Evolutionary conservation across 257 asterid species (phyloP).

Genomic region (Solanum appendiculatum): DNA sequence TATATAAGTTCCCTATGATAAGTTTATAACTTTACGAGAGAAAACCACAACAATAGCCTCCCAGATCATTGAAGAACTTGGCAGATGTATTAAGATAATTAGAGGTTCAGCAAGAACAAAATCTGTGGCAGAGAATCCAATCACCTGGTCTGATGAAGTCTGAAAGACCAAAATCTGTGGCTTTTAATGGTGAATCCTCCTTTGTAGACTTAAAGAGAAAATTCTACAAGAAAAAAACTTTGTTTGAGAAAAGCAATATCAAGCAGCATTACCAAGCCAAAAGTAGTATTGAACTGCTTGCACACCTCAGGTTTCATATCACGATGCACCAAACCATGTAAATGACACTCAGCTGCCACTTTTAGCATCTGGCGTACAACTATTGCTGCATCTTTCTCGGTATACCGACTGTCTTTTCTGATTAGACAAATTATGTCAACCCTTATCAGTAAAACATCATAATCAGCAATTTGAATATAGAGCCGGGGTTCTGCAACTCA

Average conservation of each 20-base stretch:
- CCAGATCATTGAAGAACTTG: not conserved
- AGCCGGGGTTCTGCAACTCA: not conserved
- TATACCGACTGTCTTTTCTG: constrained; percentile 97
- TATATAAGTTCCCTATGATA: not conserved
- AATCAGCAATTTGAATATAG: not conserved
- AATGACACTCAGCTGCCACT: constrained; percentile 98
- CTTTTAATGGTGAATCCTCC: constrained; percentile 80
- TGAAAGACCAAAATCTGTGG: constrained; percentile 98
- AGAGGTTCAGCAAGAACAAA: not conserved
- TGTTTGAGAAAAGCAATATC: constrained; percentile 8
- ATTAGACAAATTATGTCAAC: constrained; percentile 20
- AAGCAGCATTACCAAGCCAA: constrained; percentile 1
- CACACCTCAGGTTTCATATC: constrained; percentile 99
- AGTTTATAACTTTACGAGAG: not conserved
- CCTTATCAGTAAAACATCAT: not conserved
- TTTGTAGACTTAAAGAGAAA: constrained; percentile 85
- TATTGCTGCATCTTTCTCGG: constrained; percentile 97
- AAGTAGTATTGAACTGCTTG: not conserved
- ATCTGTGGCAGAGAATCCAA: not conserved
- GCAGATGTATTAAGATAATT: not conserved
- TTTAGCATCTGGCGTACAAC: constrained; percentile 96
- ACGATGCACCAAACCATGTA: constrained; percentile 97
- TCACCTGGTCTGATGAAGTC: constrained; percentile 96
- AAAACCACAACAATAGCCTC: not conserved
- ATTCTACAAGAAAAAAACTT: constrained; percentile 38